phyloP scores from a whole-genome alignment of 441 rosid species.

The Arabidopsis lyrata region DNA sequence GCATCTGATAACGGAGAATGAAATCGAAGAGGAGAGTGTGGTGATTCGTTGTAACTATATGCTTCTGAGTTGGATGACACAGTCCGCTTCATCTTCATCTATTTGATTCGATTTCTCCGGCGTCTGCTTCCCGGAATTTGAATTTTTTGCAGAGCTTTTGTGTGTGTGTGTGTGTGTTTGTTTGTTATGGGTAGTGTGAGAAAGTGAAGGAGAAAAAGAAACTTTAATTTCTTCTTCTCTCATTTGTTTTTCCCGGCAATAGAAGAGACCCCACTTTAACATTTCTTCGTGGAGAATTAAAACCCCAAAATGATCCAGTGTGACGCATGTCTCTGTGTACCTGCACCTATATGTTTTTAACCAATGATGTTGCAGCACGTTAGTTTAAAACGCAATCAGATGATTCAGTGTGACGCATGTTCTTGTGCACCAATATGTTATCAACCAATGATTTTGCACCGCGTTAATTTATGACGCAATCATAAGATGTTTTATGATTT shows the following conservation, averaged over 20 bases:
- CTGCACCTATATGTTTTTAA: neutral
- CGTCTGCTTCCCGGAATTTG: constrained; percentile 6
- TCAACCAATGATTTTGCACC: neutral
- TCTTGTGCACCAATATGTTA: neutral
- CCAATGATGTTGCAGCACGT: neutral
- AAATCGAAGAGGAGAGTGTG: constrained; percentile 81
- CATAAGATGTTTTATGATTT: neutral
- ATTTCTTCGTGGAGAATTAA: constrained; percentile 46
- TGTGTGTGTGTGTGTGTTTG: constrained; percentile 24
- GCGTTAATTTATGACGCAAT: neutral
- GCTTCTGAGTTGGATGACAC: constrained; percentile 72
- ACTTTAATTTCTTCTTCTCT: constrained; percentile 26
- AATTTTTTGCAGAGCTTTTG: constrained; percentile 37
- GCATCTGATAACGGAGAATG: constrained; percentile 81
- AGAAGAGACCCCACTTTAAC: constrained; percentile 29
- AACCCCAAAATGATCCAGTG: constrained; percentile 19
- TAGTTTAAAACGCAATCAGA: neutral
- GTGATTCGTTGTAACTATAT: constrained; percentile 56
- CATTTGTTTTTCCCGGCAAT: constrained; percentile 37
- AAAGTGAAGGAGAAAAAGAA: constrained; percentile 34
- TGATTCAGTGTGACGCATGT: constrained; percentile 24
- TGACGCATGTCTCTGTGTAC: neutral
- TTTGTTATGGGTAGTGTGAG: constrained; percentile 31
- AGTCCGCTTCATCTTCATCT: constrained; percentile 52
- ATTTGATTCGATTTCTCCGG: constrained; percentile 35